Evolutionary conservation across 441 rosid species (phyloP).

Genomic region (Adansonia rubrostipa): DNA sequence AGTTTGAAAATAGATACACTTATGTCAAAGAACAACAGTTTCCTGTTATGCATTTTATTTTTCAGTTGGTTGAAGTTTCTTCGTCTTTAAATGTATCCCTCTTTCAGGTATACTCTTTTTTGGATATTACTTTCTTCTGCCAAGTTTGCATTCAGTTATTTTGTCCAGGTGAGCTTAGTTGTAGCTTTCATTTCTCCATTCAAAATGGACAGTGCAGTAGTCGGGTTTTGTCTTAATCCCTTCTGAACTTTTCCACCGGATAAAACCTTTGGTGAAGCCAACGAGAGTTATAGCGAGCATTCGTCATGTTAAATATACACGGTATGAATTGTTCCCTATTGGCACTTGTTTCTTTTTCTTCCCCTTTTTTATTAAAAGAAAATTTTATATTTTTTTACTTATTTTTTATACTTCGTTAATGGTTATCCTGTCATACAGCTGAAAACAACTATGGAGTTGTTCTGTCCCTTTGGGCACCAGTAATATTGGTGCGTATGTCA

Average conservation of each 20-base stretch:
- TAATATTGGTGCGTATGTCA: slow-evolving; percentile 56
- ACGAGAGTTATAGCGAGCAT: slow-evolving; percentile 86
- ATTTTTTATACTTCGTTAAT: slow-evolving; percentile 8
- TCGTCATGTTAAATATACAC: slow-evolving; percentile 62
- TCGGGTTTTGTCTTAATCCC: slow-evolving; percentile 24
- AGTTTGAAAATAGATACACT: slow-evolving; percentile 40
- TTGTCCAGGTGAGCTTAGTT: slow-evolving; percentile 68
- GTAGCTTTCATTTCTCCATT: slow-evolving; percentile 21
- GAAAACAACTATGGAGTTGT: slow-evolving; percentile 75
- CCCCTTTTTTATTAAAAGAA: slow-evolving; percentile 1
- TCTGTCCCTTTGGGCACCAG: slow-evolving; percentile 83
- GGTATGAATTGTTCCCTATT: slow-evolving; percentile 93
- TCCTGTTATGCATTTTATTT: slow-evolving; percentile 19
- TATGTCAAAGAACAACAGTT: slow-evolving; percentile 18
- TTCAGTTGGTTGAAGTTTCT: slow-evolving; percentile 22
- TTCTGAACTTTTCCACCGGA: slow-evolving; percentile 43
- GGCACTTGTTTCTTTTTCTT: slow-evolving; percentile 48
- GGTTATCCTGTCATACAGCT: slow-evolving; percentile 51
- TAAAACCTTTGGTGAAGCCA: slow-evolving; percentile 90
- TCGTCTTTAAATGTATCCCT: slow-evolving; percentile 17
- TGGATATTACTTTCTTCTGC: slow-evolving; percentile 79
- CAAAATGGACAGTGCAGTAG: neutral
- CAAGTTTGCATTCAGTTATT: slow-evolving; percentile 81
- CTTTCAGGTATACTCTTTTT: slow-evolving; percentile 85
- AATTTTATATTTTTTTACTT: neutral